These are phyloP conservation scores for Sclerotinia spermophila DNA, from an alignment of 2,329 filamentous ascomycete genomes.

Conservation along the genomic window DNA sequence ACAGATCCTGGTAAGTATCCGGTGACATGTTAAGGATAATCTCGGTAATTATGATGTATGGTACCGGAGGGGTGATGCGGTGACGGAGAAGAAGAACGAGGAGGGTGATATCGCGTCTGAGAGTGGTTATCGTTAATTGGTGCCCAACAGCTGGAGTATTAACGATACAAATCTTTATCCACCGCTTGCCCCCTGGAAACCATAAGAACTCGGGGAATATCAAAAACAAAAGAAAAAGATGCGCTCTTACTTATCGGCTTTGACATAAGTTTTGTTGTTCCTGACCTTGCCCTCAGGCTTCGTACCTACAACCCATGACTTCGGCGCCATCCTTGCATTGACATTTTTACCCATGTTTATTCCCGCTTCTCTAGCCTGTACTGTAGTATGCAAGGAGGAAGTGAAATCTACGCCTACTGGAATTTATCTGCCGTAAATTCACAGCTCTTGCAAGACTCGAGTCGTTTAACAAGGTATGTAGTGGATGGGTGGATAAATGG, in stretches of 20 bases:
- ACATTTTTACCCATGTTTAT: neutral
- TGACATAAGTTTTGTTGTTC: neutral
- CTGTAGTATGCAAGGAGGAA: neutral
- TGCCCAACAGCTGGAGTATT: neutral
- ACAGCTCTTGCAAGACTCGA: neutral
- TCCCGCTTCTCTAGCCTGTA: neutral
- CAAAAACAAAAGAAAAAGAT: neutral
- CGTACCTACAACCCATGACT: neutral
- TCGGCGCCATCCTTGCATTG: neutral
- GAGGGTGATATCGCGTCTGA: conserved; percentile 21
- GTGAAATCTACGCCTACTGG: neutral
- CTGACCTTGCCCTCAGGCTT: neutral
- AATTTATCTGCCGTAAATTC: neutral
- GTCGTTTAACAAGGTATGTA: neutral
- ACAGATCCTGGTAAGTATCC: neutral
- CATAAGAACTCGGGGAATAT: neutral
- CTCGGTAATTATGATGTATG: conserved; percentile 22
- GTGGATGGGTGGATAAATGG: neutral
- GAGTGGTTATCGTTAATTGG: neutral
- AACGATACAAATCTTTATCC: neutral
- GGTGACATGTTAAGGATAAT: conserved; percentile 16
- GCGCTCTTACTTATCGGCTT: neutral
- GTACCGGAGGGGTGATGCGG: conserved; percentile 23
- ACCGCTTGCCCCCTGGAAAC: accelerated
- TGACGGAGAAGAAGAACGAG: conserved; percentile 26